Conservation (phyloP, 345 rosid genomes). For the Populus euphratica region DNA sequence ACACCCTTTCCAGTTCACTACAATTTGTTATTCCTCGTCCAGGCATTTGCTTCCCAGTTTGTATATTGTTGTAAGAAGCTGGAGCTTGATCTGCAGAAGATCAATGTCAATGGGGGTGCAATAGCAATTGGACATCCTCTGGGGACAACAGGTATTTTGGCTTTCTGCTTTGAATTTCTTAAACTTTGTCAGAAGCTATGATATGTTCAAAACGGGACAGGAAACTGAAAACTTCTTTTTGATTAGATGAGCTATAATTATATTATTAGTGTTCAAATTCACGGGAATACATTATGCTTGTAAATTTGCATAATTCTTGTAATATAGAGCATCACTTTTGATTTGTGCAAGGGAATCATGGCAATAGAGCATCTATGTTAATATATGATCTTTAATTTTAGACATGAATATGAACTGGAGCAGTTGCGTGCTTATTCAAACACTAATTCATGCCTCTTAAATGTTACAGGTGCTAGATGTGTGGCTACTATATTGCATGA, state of each 20-base stretch:
- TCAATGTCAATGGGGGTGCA: constrained; percentile 97
- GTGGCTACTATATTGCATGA: constrained; percentile 94
- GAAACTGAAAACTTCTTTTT: too few species aligned
- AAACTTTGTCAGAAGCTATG: too few species aligned
- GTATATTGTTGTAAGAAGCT: constrained; percentile 87
- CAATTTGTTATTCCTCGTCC: constrained; percentile 6
- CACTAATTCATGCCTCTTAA: not conserved
- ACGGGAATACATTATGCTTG: not conserved
- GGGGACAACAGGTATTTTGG: constrained; percentile 79
- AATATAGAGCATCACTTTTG: not conserved
- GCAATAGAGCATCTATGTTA: not conserved
- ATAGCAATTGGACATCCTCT: constrained; percentile 92
- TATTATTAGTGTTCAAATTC: too few species aligned
- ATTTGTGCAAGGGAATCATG: not conserved
- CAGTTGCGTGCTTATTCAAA: not conserved
- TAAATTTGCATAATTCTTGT: not conserved
- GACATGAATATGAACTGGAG: not conserved
- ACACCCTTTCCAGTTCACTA: not conserved
- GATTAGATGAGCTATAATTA: too few species aligned
- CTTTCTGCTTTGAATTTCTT: too few species aligned
- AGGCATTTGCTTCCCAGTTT: constrained; percentile 98
- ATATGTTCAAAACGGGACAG: too few species aligned
- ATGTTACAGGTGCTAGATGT: constrained; percentile 78
- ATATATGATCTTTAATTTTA: not conserved
- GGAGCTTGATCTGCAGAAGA: constrained; percentile 74